Conservation (phyloP, 345 rosid species). For the rapeseed (Brassica napus) region Da-Ae NC_063445.1:56377501-56378000, state of each 20-base stretch:
- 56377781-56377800: too few species aligned
- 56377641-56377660: constrained; percentile 40
- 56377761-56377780: constrained; percentile 10
- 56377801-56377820: too few species aligned
- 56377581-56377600: constrained; percentile 17
- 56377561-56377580: not conserved
- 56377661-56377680: constrained; percentile 32
- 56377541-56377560: constrained; percentile 31
- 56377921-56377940: too few species aligned
- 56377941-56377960: too few species aligned
- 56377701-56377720: constrained; percentile 31
- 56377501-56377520: constrained; percentile 21
- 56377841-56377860: too few species aligned
- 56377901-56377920: too few species aligned
- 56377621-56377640: constrained; percentile 33
- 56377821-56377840: too few species aligned
- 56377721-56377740: constrained; percentile 17
- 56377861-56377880: too few species aligned
- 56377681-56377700: constrained; percentile 33
- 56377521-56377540: constrained; percentile 17
- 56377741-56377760: constrained; percentile 33
- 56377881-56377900: too few species aligned
- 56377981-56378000: too few species aligned
- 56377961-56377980: too few species aligned
- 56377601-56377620: constrained; percentile 25